Evolutionary conservation across 179 eudicot species (phyloP).

Genomic region (Carnegiea gigantea): DNA sequence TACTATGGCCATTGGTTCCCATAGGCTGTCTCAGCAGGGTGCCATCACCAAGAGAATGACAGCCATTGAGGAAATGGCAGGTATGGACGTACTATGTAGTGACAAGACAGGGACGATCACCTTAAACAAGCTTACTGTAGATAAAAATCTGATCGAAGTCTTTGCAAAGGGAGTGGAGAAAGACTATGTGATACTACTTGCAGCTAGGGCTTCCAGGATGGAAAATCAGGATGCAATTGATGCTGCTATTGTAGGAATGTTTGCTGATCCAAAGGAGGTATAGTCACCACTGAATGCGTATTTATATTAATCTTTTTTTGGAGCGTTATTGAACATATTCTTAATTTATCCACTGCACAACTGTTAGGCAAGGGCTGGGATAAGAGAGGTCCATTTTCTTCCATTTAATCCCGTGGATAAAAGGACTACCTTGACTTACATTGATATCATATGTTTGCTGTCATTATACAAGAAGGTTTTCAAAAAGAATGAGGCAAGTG

Average conservation of each 20-base stretch:
- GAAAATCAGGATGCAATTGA: conserved; percentile 98
- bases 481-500: no score
- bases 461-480: no score
- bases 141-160: conserved; percentile 63
- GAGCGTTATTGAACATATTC: neutral
- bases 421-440: conserved; percentile 76
- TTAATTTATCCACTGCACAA: neutral
- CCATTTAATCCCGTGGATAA: conserved; percentile 79
- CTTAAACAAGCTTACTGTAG: conserved; percentile 76
- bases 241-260: conserved; percentile 83
- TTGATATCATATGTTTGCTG: no score
- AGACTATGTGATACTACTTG: conserved; percentile 61
- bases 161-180: conserved; percentile 80
- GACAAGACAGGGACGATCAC: conserved; percentile 94
- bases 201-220: conserved; percentile 88
- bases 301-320: neutral
- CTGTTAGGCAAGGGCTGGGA: conserved; percentile 72
- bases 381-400: conserved; percentile 64
- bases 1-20: conserved; percentile 97
- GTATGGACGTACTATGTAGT: conserved; percentile 94
- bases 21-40: conserved; percentile 87
- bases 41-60: conserved; percentile 98
- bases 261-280: conserved; percentile 96
- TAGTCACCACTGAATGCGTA: neutral
- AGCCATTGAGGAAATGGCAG: conserved; percentile 96